phyloP scores from a whole-genome alignment of 1,284 basidiomycete genomes.

The Ustilago shanxiensis region DNA sequence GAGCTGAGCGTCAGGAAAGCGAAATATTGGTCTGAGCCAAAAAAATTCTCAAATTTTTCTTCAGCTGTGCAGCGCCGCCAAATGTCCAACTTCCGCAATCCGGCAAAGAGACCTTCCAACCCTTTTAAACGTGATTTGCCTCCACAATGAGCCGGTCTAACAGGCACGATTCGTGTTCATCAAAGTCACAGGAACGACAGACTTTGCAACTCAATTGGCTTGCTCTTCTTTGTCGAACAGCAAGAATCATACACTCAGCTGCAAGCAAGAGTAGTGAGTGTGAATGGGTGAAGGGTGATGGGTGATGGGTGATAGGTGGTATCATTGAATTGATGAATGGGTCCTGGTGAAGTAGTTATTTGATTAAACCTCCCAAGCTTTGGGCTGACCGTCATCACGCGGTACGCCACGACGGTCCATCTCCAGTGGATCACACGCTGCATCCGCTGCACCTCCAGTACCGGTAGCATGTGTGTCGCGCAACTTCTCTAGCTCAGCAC shows the following conservation, averaged over 20 bases:
- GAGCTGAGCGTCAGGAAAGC: neutral
- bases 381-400: slow-evolving; percentile 65
- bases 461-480: slow-evolving; percentile 14
- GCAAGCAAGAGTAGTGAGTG: too few species aligned
- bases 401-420: slow-evolving; percentile 62
- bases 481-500: slow-evolving; percentile 30
- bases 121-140: neutral
- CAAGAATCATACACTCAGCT: neutral
- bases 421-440: slow-evolving; percentile 42
- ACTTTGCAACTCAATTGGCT: neutral
- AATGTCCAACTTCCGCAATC: slow-evolving; percentile 24
- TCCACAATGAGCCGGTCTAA: slow-evolving; percentile 5
- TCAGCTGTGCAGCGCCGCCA: neutral
- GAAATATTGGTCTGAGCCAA: slow-evolving; percentile 16
- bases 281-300: too few species aligned
- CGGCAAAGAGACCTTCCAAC: slow-evolving; percentile 8
- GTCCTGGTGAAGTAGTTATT: neutral
- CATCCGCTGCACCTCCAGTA: slow-evolving; percentile 28
- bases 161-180: neutral
- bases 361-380: slow-evolving; percentile 68
- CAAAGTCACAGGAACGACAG: neutral
- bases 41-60: slow-evolving; percentile 51
- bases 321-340: neutral
- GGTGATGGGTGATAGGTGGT: neutral
- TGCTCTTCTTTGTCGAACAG: neutral